These are phyloP conservation scores for Allantophomopsis cytisporea DNA, from an alignment of 2,329 filamentous ascomycete species.

Conservation along the genomic window DNA sequence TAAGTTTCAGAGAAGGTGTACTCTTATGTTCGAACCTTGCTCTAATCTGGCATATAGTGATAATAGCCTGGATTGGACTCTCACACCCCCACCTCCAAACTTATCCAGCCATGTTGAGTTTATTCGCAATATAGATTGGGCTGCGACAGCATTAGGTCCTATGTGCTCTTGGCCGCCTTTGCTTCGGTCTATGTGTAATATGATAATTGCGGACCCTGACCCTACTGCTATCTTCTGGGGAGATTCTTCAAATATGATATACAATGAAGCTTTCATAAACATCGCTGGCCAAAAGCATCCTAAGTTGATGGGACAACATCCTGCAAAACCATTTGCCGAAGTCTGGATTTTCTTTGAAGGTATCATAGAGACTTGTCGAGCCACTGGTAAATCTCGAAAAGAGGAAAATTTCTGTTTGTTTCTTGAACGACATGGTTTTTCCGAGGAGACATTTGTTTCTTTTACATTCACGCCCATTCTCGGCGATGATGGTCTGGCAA, in stretches of 20 bases:
- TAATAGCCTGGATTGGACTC: slow-evolving; percentile 10
- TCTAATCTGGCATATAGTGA: not conserved
- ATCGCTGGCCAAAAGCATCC: slow-evolving; percentile 21
- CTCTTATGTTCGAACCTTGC: no score
- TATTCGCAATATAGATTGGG: slow-evolving; percentile 26
- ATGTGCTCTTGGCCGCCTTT: slow-evolving; percentile 23
- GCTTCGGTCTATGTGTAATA: slow-evolving; percentile 22
- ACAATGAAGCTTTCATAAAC: slow-evolving; percentile 21
- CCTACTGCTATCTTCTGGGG: slow-evolving; percentile 23
- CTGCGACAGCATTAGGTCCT: slow-evolving; percentile 24
- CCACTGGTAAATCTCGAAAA: slow-evolving; percentile 17
- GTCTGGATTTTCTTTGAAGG: slow-evolving; percentile 19
- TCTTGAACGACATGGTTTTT: slow-evolving; percentile 50
- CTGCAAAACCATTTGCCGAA: slow-evolving; percentile 20
- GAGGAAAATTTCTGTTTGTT: slow-evolving; percentile 70
- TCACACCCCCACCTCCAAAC: slow-evolving; percentile 3
- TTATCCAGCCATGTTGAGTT: slow-evolving; percentile 12
- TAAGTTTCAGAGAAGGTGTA: not conserved
- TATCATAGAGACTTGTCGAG: slow-evolving; percentile 14
- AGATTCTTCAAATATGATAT: slow-evolving; percentile 16
- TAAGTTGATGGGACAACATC: slow-evolving; percentile 14
- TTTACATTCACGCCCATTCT: slow-evolving; percentile 72
- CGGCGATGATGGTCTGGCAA: slow-evolving; percentile 49
- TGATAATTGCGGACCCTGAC: slow-evolving; percentile 21
- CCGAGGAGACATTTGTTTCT: slow-evolving; percentile 72